A percentile compares a stretch with the other conserved stretches of the same genome.
Evolutionary conservation across 306 rosid genomes (phyloP).

Genomic region (Ziziphus jujuba): DNA sequence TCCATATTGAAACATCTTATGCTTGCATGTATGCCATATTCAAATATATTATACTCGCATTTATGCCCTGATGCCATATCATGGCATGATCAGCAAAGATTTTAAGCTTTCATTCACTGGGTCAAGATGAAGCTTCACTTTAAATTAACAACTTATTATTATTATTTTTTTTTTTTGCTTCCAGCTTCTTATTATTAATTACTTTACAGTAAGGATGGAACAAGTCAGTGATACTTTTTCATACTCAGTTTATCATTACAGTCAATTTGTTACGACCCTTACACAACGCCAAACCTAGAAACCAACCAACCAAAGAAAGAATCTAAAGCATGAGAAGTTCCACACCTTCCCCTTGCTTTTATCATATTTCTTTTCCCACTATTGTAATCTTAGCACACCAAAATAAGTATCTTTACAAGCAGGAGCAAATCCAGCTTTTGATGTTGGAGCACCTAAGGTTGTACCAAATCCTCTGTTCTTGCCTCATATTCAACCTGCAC

Average conservation of each 20-base stretch:
- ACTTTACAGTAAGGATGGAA: background rate
- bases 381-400: constrained; percentile 54
- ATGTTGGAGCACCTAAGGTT: constrained; percentile 82
- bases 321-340: background rate
- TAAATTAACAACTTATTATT: background rate
- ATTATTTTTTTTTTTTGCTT: background rate
- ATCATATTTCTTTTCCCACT: constrained; percentile 83
- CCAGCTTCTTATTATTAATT: background rate
- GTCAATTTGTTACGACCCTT: background rate
- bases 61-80: background rate
- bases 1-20: no score
- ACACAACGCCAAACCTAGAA: background rate
- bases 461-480: constrained; percentile 67
- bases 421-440: constrained; percentile 69
- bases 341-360: constrained; percentile 87
- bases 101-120: background rate
- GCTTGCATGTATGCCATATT: background rate
- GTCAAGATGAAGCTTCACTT: background rate
- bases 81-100: background rate
- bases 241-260: background rate
- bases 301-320: background rate
- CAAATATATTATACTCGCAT: background rate
- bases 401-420: constrained; percentile 90
- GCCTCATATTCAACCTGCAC: constrained; percentile 81
- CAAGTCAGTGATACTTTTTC: background rate